Evolutionary conservation across 371 early-diverging fungal species (phyloP), one percentile per base, ranked within the genome.

Genomic region (Mucor piriformis): DNA sequence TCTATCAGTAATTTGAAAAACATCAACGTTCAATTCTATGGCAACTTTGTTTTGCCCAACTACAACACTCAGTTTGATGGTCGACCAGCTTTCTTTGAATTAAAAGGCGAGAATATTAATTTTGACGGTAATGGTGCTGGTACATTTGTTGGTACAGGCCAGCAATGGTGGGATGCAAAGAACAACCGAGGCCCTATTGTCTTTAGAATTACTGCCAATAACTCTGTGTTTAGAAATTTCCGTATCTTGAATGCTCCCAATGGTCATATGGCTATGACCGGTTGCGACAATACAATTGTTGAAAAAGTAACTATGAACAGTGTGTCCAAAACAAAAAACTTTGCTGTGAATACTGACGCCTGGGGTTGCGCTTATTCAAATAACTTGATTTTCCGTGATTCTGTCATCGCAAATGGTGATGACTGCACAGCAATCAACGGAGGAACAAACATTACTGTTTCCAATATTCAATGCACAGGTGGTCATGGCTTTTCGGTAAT

Each of bases 341-440:
- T 38, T 46, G 61, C 73, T 23, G 61, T 68, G 32, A 74, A 74
- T 35, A 74, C 74, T 2, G 74, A 74, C 42, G 74, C 66, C 1
- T 63, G 71, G 25, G 74, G 71, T 32, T 65, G 69, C 11, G 68
- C 71, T 16, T 55, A 55, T 7, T 68, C 74, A 18, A 47, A 57
- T 10, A 63, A 59, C 21, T 59, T 71, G 24, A 57, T 66, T 27
- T 68, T 71, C 32, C 59, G 56, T 35, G 27, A 60, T n/a, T 66
- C 64, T 18, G 53, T 51, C 12, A 38, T 74, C 23, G 48, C 58
- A 15, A 56, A 65, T 16, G 72, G 72, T 40, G 74, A 71, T 57
- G 72, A 74, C 21, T 74, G 74, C 49, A 52, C 59, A n/a, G 74
- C 74, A 8, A 64, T 74, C 18, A 71, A 74, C 35, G 61, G 64